Conservation (phyloP, 345 rosid genomes). For the Psidium friedrichsthalianum region DNA sequence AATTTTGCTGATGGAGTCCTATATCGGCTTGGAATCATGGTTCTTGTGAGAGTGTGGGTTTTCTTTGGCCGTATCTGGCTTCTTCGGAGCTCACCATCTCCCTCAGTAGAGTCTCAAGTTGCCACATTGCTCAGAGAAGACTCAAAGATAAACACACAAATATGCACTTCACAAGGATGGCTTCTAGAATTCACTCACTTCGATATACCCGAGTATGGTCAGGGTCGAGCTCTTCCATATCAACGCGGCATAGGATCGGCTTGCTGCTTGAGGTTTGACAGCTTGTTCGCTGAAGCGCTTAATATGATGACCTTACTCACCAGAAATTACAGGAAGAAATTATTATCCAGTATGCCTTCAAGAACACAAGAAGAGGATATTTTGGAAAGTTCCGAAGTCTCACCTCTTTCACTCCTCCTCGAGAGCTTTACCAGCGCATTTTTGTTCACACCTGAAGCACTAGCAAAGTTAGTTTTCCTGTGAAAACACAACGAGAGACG, state of each 20-base stretch:
- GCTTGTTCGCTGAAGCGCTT: conserved; percentile 87
- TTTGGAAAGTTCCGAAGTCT: not conserved
- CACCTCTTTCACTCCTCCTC: conserved; percentile 93
- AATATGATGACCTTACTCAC: conserved; percentile 48
- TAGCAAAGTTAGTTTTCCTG: not conserved
- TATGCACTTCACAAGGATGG: not conserved
- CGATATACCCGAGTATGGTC: conserved; percentile 82
- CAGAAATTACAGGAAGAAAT: not conserved
- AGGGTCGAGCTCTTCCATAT: conserved; percentile 99
- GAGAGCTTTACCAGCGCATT: conserved; percentile 72
- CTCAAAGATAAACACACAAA: not conserved
- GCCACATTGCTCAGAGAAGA: conserved; percentile 54
- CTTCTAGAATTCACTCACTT: conserved; percentile 27
- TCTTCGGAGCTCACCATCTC: conserved; percentile 57
- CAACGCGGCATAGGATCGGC: conserved; percentile 63
- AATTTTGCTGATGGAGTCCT: conserved; percentile 53
- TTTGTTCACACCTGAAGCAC: conserved; percentile 81
- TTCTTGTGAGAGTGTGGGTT: conserved; percentile 40
- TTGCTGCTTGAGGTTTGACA: conserved; percentile 56
- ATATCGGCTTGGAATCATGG: conserved; percentile 77
- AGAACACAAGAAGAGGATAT: not conserved
- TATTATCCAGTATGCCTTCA: not conserved
- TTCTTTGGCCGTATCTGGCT: conserved; percentile 11
- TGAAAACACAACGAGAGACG: not conserved
- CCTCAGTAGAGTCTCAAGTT: conserved; percentile 66